These are phyloP conservation scores for Sordaria brevicollis DNA, from an alignment of 495 filamentous ascomycete species.

Conservation along the genomic window DNA sequence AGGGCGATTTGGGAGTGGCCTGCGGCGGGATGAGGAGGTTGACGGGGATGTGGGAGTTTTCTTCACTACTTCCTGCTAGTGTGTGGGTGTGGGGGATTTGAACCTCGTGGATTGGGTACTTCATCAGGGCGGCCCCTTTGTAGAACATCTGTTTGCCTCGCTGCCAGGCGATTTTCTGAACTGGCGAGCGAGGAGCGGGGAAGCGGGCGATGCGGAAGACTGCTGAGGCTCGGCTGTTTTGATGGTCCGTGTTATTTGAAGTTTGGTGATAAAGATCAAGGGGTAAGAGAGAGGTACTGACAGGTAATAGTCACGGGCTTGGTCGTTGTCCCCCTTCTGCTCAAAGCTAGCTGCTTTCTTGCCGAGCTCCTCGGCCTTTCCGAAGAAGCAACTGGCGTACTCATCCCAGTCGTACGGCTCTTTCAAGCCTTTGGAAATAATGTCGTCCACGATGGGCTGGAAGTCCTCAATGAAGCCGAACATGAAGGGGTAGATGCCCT, in stretches of 20 bases:
- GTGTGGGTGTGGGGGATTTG: slow-evolving; percentile 46
- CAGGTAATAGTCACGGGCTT: slow-evolving; percentile 50
- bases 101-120: slow-evolving; percentile 42
- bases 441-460: slow-evolving; percentile 47
- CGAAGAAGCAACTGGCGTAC: slow-evolving; percentile 54
- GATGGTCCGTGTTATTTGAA: neutral
- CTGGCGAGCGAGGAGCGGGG: slow-evolving; percentile 28
- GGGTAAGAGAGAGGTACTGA: neutral
- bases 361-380: slow-evolving; percentile 44
- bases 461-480: slow-evolving; percentile 56
- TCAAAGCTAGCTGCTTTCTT: slow-evolving; percentile 36
- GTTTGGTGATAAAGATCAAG: neutral
- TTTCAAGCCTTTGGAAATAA: slow-evolving; percentile 33
- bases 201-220: slow-evolving; percentile 65
- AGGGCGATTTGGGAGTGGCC: slow-evolving; percentile 16
- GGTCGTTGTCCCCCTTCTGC: slow-evolving; percentile 27
- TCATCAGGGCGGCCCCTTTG: slow-evolving; percentile 27
- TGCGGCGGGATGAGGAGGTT: slow-evolving; percentile 46
- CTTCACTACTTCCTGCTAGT: slow-evolving; percentile 9
- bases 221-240: slow-evolving; percentile 42
- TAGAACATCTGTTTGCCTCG: slow-evolving; percentile 43
- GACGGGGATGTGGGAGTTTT: slow-evolving; percentile 34
- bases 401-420: slow-evolving; percentile 42
- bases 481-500: slow-evolving; percentile 67
- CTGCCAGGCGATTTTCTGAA: slow-evolving; percentile 48